These are phyloP conservation scores for Penstemon eatonii DNA, from an alignment of 257 asterid species.

Conservation along the genomic window DNA sequence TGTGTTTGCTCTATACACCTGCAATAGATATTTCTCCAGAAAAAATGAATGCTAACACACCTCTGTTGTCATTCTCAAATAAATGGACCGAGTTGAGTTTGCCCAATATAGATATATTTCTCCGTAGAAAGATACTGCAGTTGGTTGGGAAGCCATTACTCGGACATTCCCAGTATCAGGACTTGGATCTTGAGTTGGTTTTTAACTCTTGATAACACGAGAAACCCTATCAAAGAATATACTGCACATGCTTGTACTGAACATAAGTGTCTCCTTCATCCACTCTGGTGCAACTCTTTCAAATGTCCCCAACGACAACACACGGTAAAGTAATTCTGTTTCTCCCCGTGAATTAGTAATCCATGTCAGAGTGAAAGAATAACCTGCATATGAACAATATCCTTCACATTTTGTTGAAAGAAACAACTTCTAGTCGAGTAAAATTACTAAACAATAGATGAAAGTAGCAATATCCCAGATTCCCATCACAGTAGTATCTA, in stretches of 20 bases:
- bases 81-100: no score
- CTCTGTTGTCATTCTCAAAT: no score
- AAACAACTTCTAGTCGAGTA: background rate
- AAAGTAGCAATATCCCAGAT: background rate
- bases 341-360: slow-evolving; percentile 49
- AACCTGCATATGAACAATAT: slow-evolving; percentile 50
- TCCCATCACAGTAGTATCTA: background rate
- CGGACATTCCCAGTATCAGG: no score
- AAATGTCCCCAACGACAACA: slow-evolving; percentile 70
- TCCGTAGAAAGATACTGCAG: no score
- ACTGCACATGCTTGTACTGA: slow-evolving; percentile 71
- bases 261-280: slow-evolving; percentile 72
- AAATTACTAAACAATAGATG: background rate
- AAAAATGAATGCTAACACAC: no score
- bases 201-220: slow-evolving; percentile 46
- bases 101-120: no score
- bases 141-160: no score
- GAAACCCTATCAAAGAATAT: slow-evolving; percentile 69
- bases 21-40: no score
- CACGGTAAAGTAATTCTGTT: slow-evolving; percentile 56
- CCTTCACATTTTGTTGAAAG: background rate
- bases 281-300: slow-evolving; percentile 85
- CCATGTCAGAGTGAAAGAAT: slow-evolving; percentile 77
- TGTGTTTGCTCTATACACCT: no score
- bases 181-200: no score